Percentiles rank a stretch among this genome's conserved stretches.
These are phyloP conservation scores for Pythium phragmiticola DNA, from an alignment of 352 stramenopile species.

Conservation along the genomic window DNA sequence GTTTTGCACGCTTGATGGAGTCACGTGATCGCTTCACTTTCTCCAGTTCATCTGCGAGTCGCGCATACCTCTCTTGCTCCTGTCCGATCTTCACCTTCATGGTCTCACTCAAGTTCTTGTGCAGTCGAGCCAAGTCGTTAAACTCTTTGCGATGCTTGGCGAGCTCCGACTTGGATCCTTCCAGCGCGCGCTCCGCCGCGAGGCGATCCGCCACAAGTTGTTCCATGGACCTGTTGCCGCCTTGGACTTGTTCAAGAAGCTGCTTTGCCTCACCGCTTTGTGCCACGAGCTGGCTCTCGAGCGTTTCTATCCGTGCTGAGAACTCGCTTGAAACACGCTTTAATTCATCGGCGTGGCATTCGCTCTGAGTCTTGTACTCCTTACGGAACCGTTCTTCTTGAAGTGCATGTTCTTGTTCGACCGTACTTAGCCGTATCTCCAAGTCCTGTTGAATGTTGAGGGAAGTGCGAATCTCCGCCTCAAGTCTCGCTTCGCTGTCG, in stretches of 20 bases:
- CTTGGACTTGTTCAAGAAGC: constrained; percentile 18
- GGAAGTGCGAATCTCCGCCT: constrained; percentile 9
- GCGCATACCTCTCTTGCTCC: constrained; percentile 28
- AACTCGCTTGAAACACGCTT: constrained; percentile 14
- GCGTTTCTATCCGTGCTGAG: constrained; percentile 6
- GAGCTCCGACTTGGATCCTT: constrained; percentile 35
- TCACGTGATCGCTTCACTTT: constrained; percentile 13
- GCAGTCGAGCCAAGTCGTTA: constrained; percentile 57
- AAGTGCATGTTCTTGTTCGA: constrained; percentile 2
- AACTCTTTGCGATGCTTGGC: constrained; percentile 58
- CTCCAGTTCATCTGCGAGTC: constrained; percentile 32
- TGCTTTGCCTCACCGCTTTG: constrained; percentile 15
- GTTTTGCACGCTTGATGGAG: not conserved
- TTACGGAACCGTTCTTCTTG: constrained; percentile 12
- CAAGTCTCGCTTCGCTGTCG: not conserved
- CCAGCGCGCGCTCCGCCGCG: constrained; percentile 29
- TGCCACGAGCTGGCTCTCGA: constrained; percentile 15
- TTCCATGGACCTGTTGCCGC: constrained; percentile 20
- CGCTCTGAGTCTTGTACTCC: not conserved
- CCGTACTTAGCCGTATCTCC: not conserved
- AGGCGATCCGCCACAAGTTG: constrained; percentile 28
- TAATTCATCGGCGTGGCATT: constrained; percentile 13
- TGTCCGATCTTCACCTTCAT: constrained; percentile 42
- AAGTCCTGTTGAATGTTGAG: constrained; percentile 2
- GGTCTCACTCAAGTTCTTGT: constrained; percentile 60